Conservation (phyloP, 257 asterid species). For the Jacaranda copaia region DNA sequence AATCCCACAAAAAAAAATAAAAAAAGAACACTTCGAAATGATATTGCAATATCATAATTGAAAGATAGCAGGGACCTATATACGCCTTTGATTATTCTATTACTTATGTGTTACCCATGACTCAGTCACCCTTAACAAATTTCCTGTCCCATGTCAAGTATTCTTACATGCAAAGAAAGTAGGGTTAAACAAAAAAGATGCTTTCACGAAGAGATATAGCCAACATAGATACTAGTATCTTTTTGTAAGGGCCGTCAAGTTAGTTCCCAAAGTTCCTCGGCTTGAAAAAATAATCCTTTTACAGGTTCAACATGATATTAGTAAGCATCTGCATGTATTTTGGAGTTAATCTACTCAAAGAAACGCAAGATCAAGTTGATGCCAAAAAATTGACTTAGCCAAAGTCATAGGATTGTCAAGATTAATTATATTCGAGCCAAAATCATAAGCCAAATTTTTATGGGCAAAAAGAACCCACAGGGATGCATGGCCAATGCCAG, state of each 20-base stretch:
- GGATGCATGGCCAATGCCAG: background rate
- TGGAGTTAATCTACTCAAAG: background rate
- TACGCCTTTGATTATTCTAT: background rate
- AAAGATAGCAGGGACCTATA: background rate
- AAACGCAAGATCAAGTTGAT: background rate
- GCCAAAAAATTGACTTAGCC: constrained; percentile 1
- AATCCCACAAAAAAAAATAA: background rate
- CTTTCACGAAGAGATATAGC: background rate
- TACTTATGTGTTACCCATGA: background rate
- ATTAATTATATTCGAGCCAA: background rate
- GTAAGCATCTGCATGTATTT: background rate
- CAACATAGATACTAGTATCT: background rate
- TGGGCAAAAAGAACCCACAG: background rate
- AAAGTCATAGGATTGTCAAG: constrained; percentile 1
- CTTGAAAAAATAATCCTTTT: background rate
- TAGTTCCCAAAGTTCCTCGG: background rate
- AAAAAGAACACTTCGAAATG: background rate
- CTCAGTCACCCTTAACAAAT: background rate
- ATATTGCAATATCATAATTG: background rate
- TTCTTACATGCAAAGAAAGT: background rate
- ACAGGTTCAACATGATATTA: background rate
- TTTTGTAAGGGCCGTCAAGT: background rate
- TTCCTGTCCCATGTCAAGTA: background rate
- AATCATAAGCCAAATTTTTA: constrained; percentile 1
- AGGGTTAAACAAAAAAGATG: background rate